Evolutionary conservation across 2,329 filamentous ascomycete genomes (phyloP).

Genomic region (Zasmidium cellare): DNA sequence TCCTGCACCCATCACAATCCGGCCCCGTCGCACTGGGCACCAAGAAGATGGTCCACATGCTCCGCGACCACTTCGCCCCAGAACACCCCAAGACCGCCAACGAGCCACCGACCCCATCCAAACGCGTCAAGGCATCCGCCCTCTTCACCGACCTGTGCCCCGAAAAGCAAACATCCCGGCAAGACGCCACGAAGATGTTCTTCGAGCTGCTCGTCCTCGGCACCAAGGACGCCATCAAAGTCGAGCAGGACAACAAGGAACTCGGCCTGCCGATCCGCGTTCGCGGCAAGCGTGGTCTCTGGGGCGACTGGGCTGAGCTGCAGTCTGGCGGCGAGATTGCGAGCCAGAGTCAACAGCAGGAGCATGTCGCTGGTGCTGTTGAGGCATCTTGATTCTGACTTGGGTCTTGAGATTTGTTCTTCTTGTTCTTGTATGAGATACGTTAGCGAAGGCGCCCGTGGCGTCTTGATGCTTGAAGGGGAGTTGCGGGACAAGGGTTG

Average conservation of each 20-base stretch:
- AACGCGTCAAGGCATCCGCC: conserved; percentile 73
- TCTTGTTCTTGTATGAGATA: conserved; percentile 1
- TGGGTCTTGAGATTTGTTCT: not conserved
- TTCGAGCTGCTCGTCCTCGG: conserved; percentile 95
- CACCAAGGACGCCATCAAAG: conserved; percentile 96
- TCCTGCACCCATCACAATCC: conserved; percentile 78
- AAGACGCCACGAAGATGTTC: conserved; percentile 98
- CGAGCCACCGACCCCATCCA: conserved; percentile 64
- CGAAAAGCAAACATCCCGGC: conserved; percentile 74
- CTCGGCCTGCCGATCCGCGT: conserved; percentile 82
- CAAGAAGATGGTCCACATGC: conserved; percentile 91
- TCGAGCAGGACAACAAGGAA: conserved; percentile 72
- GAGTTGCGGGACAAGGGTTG: not conserved
- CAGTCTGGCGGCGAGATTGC: conserved; percentile 25
- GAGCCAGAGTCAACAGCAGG: conserved; percentile 8
- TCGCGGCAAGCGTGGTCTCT: conserved; percentile 89
- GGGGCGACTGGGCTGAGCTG: conserved; percentile 92
- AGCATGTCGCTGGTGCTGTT: not conserved
- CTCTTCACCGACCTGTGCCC: conserved; percentile 91
- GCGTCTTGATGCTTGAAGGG: not conserved
- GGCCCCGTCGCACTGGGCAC: conserved; percentile 88
- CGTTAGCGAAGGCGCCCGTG: conserved; percentile 6
- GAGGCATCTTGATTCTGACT: not conserved
- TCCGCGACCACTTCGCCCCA: conserved; percentile 74
- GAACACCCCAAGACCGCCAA: conserved; percentile 60